A percentile compares a stretch with the other conserved stretches of the same genome.
These are phyloP conservation scores for Vaccinium vitisidaea DNA, from an alignment of 148 eudicot species.

Conservation along the genomic window DNA sequence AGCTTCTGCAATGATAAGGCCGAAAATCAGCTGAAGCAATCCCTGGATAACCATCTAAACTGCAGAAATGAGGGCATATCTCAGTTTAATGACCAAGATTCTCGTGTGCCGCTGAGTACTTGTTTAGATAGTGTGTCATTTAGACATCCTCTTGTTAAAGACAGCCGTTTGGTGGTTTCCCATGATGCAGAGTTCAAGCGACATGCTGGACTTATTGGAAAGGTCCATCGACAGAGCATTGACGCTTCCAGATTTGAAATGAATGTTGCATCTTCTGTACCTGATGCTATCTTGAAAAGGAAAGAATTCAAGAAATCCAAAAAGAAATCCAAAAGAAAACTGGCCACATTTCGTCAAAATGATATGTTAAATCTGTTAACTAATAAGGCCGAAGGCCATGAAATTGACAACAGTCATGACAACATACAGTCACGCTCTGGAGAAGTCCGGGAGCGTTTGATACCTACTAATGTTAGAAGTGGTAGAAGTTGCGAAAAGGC, in stretches of 20 bases:
- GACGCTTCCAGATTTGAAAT: slow-evolving; percentile 10
- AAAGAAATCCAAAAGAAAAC: slow-evolving; percentile 34
- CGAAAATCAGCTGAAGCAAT: slow-evolving; percentile 6
- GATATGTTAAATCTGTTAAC: slow-evolving; percentile 6
- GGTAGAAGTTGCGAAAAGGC: slow-evolving; percentile 21
- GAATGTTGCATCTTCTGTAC: background rate
- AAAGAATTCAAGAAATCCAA: slow-evolving; percentile 31
- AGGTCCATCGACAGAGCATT: background rate
- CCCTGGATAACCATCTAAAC: slow-evolving; percentile 10
- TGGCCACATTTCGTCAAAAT: slow-evolving; percentile 25
- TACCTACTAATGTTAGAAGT: slow-evolving; percentile 16
- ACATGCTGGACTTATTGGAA: background rate
- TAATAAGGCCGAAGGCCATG: slow-evolving; percentile 17
- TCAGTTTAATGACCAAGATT: background rate
- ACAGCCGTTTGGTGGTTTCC: slow-evolving; percentile 17
- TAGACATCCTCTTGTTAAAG: background rate
- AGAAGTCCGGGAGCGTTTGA: slow-evolving; percentile 16
- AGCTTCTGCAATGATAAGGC: slow-evolving; percentile 9
- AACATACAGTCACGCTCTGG: slow-evolving; percentile 14
- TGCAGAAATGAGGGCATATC: slow-evolving; percentile 9
- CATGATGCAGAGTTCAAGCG: slow-evolving; percentile 8
- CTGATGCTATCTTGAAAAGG: slow-evolving; percentile 22
- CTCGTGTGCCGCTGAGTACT: background rate
- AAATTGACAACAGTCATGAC: slow-evolving; percentile 6
- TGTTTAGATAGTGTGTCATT: background rate